Conservation (phyloP, 768 basidiomycete genomes). For the Wakefieldia striispora region DNA sequence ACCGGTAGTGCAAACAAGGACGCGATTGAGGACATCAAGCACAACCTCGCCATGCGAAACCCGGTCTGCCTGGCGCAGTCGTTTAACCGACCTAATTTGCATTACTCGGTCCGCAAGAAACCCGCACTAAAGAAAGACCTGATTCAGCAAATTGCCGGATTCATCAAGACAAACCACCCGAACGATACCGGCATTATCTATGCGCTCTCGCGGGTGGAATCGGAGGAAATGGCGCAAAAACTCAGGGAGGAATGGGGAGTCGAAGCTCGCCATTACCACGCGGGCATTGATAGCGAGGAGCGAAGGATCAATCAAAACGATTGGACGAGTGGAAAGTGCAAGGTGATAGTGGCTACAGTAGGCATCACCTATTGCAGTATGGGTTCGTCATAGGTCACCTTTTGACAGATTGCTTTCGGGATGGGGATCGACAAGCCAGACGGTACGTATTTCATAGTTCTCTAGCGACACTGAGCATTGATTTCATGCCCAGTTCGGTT, state of each 20-base stretch:
- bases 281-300: slow-evolving; percentile 62
- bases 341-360: slow-evolving; percentile 93
- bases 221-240: slow-evolving; percentile 76
- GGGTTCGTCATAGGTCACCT: neutral
- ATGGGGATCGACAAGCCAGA: slow-evolving; percentile 94
- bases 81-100: slow-evolving; percentile 91
- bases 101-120: slow-evolving; percentile 64
- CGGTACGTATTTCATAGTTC: slow-evolving; percentile 40
- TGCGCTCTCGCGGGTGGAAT: slow-evolving; percentile 64
- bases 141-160: slow-evolving; percentile 61
- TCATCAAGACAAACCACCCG: slow-evolving; percentile 58
- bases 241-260: slow-evolving; percentile 58
- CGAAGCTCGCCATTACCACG: slow-evolving; percentile 81
- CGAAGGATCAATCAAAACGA: slow-evolving; percentile 59
- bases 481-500: slow-evolving; percentile 64
- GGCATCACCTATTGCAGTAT: slow-evolving; percentile 16
- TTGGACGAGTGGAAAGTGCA: slow-evolving; percentile 72
- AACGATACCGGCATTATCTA: slow-evolving; percentile 83
- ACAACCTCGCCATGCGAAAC: slow-evolving; percentile 61
- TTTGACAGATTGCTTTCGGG: slow-evolving; percentile 82
- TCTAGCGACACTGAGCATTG: neutral
- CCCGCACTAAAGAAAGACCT: slow-evolving; percentile 40
- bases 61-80: slow-evolving; percentile 67
- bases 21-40: slow-evolving; percentile 76
- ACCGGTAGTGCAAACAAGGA: slow-evolving; percentile 90